Evolutionary conservation across 306 rosid species (phyloP), one percentile per base, ranked within the genome.

Genomic region (Corylus avellana): DNA sequence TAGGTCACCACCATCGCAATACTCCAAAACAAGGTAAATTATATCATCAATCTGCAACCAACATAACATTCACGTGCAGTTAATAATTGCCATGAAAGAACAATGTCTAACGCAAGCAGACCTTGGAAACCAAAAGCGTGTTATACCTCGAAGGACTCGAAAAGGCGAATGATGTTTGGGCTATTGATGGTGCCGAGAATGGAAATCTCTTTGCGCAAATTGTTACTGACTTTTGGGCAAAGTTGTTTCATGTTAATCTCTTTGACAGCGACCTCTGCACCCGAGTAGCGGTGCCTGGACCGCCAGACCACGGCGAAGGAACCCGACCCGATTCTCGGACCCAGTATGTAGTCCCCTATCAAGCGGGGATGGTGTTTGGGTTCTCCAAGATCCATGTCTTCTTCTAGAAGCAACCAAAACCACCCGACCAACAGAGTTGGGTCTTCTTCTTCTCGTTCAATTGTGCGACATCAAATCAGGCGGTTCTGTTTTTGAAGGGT

Each of bases 1-100:
- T 8, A 96, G 94, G 79, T 96, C 99, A 67, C 99, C 99, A 54
- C 96, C 96, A 79, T 88, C 90, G 83, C 99, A 96, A 75, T 90
- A 96, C 90, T 96, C 99, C 96, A 96, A 84, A 74, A 96, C 88
- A 81, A 96, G 97, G 89, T 85, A 96, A 85, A 96, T 88, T 84
- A 84, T 91, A 37, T 96, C 97, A 81, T 85, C 54, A 47, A 93
- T 88, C 99, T 96, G 80, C 68, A 74, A 66, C 58, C 77, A 73
- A 77, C 37, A 63, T 17, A 47, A 35, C 42, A 51, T 13, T 17
- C 27, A 16, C 27, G 62, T 17, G 22, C 11, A 67, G 73, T 20
- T 56, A 44, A 44, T 16, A 64, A 53, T 25, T 12, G n/a, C 13
- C 27, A 57, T 9, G 39, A 47, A 47, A 39, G 39, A 12, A 58